Percentiles rank a stretch among this genome's conserved stretches.
Evolutionary conservation across 2,329 filamentous ascomycete genomes (phyloP).

Genomic region (Colletotrichum noveboracense): DNA sequence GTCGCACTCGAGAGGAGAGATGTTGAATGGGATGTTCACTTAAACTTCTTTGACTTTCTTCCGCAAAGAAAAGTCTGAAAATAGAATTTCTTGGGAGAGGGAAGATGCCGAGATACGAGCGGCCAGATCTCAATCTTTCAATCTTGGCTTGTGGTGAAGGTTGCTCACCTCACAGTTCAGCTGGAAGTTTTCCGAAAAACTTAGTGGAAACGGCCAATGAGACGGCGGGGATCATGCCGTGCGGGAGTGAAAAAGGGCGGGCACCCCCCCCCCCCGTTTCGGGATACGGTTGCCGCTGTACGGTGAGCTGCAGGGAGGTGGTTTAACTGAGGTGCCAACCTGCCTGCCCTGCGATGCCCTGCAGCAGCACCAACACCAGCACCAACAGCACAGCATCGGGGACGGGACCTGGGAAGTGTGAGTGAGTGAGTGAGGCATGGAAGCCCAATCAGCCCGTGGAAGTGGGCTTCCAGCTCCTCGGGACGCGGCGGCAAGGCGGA

Average conservation of each 20-base stretch:
- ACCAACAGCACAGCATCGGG: neutral
- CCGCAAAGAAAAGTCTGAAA: neutral
- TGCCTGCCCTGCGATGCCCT: neutral
- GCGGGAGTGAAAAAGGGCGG: neutral
- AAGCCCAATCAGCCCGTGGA: neutral
- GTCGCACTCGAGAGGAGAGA: neutral
- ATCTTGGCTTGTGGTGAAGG: neutral
- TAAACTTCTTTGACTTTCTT: neutral
- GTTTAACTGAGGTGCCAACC: neutral
- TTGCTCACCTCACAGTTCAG: neutral
- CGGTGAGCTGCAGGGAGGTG: neutral
- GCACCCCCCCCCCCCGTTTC: neutral
- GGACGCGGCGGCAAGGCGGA: slow-evolving; percentile 16
- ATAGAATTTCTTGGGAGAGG: neutral
- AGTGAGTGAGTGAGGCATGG: neutral
- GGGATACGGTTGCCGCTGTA: neutral
- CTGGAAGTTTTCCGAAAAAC: neutral
- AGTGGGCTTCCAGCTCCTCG: slow-evolving; percentile 15
- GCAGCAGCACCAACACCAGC: neutral
- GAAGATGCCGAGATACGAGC: neutral
- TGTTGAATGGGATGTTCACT: neutral
- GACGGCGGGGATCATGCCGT: neutral
- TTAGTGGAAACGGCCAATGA: neutral
- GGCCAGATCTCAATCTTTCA: neutral
- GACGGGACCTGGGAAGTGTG: too few relatives aligned